These are phyloP conservation scores for Keithomyces neogunnii DNA, from an alignment of 2,329 filamentous ascomycete species.

Conservation along the genomic window DNA sequence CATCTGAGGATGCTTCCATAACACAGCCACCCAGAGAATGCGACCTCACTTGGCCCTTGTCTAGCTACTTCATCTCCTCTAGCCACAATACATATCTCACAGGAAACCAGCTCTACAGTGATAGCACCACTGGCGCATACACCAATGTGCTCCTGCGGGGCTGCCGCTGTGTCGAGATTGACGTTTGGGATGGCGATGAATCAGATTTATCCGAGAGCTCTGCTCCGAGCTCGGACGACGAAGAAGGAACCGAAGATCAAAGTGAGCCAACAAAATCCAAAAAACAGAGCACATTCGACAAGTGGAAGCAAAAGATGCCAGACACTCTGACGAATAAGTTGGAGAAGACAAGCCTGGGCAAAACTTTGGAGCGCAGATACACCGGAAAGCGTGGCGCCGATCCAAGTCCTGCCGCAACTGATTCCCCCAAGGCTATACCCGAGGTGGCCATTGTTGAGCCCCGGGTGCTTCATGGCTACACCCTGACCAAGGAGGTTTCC, in stretches of 20 bases:
- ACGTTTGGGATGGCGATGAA: slow-evolving; percentile 88
- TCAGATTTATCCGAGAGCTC: slow-evolving; percentile 55
- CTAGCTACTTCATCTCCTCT: slow-evolving; percentile 88
- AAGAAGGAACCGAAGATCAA: slow-evolving; percentile 31
- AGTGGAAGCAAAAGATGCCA: slow-evolving; percentile 51
- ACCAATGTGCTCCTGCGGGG: slow-evolving; percentile 74
- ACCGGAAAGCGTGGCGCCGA: slow-evolving; percentile 5
- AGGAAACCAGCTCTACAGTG: slow-evolving; percentile 78
- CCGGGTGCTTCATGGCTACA: slow-evolving; percentile 78
- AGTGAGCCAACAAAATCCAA: slow-evolving; percentile 36
- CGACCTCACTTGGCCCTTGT: slow-evolving; percentile 67
- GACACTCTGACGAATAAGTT: slow-evolving; percentile 34
- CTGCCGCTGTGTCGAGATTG: slow-evolving; percentile 87
- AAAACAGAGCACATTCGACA: slow-evolving; percentile 54
- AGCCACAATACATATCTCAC: slow-evolving; percentile 94
- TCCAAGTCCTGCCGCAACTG: slow-evolving; percentile 1
- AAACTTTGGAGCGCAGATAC: slow-evolving; percentile 28
- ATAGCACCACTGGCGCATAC: slow-evolving; percentile 82
- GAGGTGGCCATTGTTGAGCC: slow-evolving; percentile 49
- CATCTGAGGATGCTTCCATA: slow-evolving; percentile 36
- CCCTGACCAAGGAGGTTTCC: slow-evolving; percentile 77
- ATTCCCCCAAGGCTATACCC: slow-evolving; percentile 12
- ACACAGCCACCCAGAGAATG: slow-evolving; percentile 30
- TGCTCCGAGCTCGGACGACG: slow-evolving; percentile 41
- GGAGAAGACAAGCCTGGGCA: slow-evolving; percentile 38